Conservation (phyloP, 1,139 yeast genomes). For the Blastobotrys aristatus region DNA sequence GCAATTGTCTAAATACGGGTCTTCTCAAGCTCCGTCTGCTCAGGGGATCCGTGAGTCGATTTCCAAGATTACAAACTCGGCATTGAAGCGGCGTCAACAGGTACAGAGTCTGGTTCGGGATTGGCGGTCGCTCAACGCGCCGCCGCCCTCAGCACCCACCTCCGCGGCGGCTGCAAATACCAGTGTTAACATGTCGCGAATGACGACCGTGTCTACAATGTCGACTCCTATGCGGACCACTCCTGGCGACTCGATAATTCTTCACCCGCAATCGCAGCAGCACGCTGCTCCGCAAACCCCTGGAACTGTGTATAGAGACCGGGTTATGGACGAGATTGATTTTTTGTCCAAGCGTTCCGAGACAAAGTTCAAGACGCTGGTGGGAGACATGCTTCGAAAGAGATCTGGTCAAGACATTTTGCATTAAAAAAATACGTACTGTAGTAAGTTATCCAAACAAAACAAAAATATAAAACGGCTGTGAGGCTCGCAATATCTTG, state of each 20-base stretch:
- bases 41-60: constrained; percentile 18
- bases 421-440: constrained; percentile 7
- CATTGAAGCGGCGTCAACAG: constrained; percentile 11
- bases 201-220: not conserved
- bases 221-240: constrained; percentile 4
- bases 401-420: constrained; percentile 13
- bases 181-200: not conserved
- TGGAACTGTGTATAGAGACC: constrained; percentile 10
- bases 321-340: constrained; percentile 19
- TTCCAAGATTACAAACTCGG: constrained; percentile 15
- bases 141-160: not conserved
- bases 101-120: constrained; percentile 10
- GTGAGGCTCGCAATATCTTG: not conserved
- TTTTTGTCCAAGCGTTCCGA: constrained; percentile 16
- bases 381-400: constrained; percentile 16
- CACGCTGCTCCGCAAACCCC: not conserved
- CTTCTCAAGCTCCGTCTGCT: constrained; percentile 17
- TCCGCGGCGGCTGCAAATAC: not conserved
- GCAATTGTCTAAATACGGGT: constrained; percentile 18
- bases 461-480: not conserved
- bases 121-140: not conserved
- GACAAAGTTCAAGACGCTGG: constrained; percentile 15
- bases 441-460: too few species aligned
- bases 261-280: not conserved
- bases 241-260: constrained; percentile 2